Evolutionary conservation across 805 yeast genomes (phyloP).

Genomic region (Hanseniaspora osmophila): DNA sequence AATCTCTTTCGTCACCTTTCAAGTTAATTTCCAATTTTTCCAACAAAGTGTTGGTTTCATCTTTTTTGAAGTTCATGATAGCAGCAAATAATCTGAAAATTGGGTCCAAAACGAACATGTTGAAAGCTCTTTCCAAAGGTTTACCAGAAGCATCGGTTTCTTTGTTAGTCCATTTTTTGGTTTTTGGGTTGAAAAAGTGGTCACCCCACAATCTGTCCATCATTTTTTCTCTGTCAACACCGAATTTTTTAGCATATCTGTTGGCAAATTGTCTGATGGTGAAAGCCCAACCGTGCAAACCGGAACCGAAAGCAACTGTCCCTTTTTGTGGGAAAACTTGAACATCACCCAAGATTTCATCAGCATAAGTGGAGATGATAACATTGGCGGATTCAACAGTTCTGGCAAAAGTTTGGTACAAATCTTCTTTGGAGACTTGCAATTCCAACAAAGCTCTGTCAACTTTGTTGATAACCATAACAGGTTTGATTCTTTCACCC

Average conservation of each 20-base stretch:
- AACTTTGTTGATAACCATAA: conserved; percentile 95
- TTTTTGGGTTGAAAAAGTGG: conserved; percentile 98
- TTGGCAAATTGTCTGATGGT: conserved; percentile 96
- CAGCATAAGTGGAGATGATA: conserved; percentile 89
- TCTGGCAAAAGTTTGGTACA: conserved; percentile 96
- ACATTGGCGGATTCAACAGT: conserved; percentile 99
- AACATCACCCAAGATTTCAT: conserved; percentile 80
- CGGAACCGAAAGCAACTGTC: conserved; percentile 99
- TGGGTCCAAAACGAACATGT: conserved; percentile 97
- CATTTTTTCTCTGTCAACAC: conserved; percentile 96
- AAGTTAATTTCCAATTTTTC: conserved; percentile 87
- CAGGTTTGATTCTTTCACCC: conserved; percentile 99
- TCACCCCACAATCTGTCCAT: conserved; percentile 99
- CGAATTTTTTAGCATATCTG: conserved; percentile 97
- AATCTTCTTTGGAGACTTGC: conserved; percentile 97
- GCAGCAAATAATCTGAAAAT: conserved; percentile 94
- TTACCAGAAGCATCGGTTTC: conserved; percentile 92
- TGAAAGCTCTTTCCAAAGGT: conserved; percentile 96
- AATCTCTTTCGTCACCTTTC: conserved; percentile 94
- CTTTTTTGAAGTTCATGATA: conserved; percentile 98
- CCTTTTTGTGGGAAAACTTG: conserved; percentile 98
- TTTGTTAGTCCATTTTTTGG: conserved; percentile 97
- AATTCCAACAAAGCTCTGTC: conserved; percentile 98
- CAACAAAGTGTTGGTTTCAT: conserved; percentile 80
- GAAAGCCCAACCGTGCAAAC: conserved; percentile 99